phyloP scores from a whole-genome alignment of 768 basidiomycete species.

The Auricularia heimuer region DNA sequence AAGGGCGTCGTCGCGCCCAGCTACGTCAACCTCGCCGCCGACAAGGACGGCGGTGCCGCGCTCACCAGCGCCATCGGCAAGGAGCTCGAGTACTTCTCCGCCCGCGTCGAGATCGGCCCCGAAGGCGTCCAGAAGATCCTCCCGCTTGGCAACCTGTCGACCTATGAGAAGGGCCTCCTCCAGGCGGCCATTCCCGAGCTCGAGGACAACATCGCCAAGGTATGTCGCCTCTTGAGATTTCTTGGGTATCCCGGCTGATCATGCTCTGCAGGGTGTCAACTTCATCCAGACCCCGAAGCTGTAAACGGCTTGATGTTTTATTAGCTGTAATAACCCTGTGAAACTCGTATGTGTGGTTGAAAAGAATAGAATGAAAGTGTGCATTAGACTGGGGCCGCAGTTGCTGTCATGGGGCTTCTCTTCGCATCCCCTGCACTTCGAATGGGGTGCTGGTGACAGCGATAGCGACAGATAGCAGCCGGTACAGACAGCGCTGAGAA shows the following conservation, averaged over 20 bases:
- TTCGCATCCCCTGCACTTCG: too few species aligned
- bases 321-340: not conserved
- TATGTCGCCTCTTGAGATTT: conserved; percentile 5
- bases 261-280: conserved; percentile 11
- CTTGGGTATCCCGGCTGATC: not conserved
- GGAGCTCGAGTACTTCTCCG: conserved; percentile 81
- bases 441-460: too few species aligned
- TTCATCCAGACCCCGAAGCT: conserved; percentile 16
- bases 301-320: conserved; percentile 6
- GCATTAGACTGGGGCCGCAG: too few species aligned
- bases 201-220: conserved; percentile 50
- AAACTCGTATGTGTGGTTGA: not conserved
- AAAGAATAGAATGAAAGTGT: too few species aligned
- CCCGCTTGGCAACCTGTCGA: conserved; percentile 65
- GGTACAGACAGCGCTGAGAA: too few species aligned
- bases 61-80: conserved; percentile 68
- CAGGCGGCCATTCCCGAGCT: conserved; percentile 77
- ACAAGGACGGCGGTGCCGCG: conserved; percentile 58
- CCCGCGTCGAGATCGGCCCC: conserved; percentile 79
- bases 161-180: conserved; percentile 66
- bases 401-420: too few species aligned
- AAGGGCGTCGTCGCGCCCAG: conserved; percentile 77
- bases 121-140: conserved; percentile 77
- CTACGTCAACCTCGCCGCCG: conserved; percentile 72
- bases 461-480: too few species aligned